These are phyloP conservation scores for Cyberlindnera bimundalis DNA, from an alignment of 805 yeast species.

Conservation along the genomic window DNA sequence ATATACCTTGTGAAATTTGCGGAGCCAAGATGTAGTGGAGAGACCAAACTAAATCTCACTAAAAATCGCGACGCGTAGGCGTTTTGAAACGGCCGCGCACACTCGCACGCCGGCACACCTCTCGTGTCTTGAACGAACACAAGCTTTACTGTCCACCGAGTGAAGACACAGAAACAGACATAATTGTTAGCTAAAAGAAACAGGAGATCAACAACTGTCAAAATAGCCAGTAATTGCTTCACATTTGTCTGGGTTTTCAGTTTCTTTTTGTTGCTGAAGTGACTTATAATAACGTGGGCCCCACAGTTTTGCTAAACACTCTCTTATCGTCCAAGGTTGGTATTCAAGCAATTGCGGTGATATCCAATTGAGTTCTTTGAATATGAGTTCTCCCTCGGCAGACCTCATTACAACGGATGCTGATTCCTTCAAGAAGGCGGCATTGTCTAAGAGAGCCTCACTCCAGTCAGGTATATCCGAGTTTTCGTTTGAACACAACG, in stretches of 20 bases:
- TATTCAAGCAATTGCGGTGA: too few species aligned
- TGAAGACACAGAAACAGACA: too few species aligned
- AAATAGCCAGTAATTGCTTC: not conserved
- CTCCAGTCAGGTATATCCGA: slow-evolving; percentile 17
- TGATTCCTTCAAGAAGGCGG: not conserved
- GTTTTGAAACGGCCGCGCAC: not conserved
- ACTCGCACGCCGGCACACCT: not conserved
- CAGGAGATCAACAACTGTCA: too few species aligned
- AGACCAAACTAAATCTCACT: too few species aligned
- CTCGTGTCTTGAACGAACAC: not conserved
- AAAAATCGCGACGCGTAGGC: not conserved
- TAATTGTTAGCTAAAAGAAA: not conserved
- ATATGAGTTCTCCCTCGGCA: not conserved
- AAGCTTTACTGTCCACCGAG: too few species aligned
- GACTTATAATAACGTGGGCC: too few species aligned
- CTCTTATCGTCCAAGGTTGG: too few species aligned
- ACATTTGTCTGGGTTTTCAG: not conserved
- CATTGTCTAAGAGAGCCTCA: slow-evolving; percentile 14
- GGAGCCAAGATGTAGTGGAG: too few species aligned
- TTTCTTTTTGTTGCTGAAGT: not conserved
- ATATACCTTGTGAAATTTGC: too few species aligned
- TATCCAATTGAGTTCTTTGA: too few species aligned
- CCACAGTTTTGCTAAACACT: too few species aligned
- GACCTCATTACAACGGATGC: not conserved
- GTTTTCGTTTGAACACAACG: slow-evolving; percentile 20